phyloP scores from a whole-genome alignment of 805 yeast species.

The Candida namnaoensis region DNA sequence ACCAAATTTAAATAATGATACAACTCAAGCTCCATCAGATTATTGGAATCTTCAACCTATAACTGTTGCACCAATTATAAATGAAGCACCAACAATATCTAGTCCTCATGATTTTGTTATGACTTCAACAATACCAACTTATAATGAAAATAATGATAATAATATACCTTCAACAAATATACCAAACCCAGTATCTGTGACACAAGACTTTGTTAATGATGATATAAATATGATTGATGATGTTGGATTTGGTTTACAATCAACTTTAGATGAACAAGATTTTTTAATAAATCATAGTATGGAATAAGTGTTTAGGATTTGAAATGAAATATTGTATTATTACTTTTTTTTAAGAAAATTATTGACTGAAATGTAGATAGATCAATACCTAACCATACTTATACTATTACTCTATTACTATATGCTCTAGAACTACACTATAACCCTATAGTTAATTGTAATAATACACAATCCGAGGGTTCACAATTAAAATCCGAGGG shows the following conservation, averaged over 20 bases:
- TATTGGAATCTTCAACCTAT: conserved; percentile 9
- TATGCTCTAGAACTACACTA: too few relatives aligned
- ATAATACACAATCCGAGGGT: too few relatives aligned
- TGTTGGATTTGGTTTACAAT: conserved; percentile 20
- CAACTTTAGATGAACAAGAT: conserved; percentile 23
- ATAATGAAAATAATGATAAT: too few relatives aligned
- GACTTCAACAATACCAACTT: not conserved
- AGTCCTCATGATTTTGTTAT: not conserved
- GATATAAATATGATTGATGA: conserved; percentile 22
- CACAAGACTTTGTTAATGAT: conserved; percentile 6
- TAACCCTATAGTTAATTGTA: too few relatives aligned
- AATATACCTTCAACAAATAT: not conserved
- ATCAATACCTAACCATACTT: too few relatives aligned
- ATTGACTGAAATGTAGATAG: too few relatives aligned
- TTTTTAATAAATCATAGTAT: conserved; percentile 26
- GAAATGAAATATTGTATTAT: too few relatives aligned
- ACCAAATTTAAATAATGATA: conserved; percentile 7
- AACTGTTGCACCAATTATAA: too few relatives aligned
- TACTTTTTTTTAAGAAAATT: too few relatives aligned
- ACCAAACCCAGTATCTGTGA: not conserved
- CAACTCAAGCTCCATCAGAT: conserved; percentile 13
- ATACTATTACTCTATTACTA: too few relatives aligned
- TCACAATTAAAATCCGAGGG: too few relatives aligned
- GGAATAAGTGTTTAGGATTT: conserved; percentile 9
- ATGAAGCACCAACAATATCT: not conserved